phyloP scores from a whole-genome alignment of 805 yeast genomes.

The Candida tammaniensis region DNA sequence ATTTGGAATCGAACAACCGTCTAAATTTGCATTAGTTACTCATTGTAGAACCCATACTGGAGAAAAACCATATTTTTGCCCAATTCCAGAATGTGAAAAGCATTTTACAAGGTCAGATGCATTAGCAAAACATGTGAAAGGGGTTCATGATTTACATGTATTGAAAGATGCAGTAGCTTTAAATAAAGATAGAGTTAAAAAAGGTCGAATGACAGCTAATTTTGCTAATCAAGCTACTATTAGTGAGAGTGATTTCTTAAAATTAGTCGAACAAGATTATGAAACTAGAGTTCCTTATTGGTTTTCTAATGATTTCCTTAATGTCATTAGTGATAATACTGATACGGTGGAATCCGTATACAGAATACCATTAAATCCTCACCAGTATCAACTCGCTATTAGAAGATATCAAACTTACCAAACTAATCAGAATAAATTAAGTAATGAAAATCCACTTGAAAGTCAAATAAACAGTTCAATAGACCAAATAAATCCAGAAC shows the following conservation, averaged over 20 bases:
- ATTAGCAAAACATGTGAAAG: conserved; percentile 59
- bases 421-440: background rate
- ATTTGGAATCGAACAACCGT: conserved; percentile 50
- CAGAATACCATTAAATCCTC: conserved; percentile 28
- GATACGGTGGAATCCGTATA: conserved; percentile 17
- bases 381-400: conserved; percentile 33
- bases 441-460: conserved; percentile 1
- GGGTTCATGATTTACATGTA: conserved; percentile 54
- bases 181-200: conserved; percentile 28
- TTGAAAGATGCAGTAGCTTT: conserved; percentile 30
- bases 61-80: conserved; percentile 63
- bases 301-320: conserved; percentile 30
- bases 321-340: conserved; percentile 18
- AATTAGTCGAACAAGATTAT: conserved; percentile 31
- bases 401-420: conserved; percentile 26
- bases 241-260: conserved; percentile 26
- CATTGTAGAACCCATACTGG: conserved; percentile 68
- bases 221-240: conserved; percentile 22
- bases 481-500: conserved; percentile 1
- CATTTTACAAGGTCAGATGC: conserved; percentile 61
- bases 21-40: conserved; percentile 55
- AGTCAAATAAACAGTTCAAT: conserved; percentile 2
- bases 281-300: conserved; percentile 42
- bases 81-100: conserved; percentile 63
- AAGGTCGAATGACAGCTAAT: conserved; percentile 25